Percentiles rank a stretch among this genome's conserved stretches.
Conservation (phyloP, 2,329 filamentous ascomycete species). For the Phymatotrichopsis omnivora region DNA sequence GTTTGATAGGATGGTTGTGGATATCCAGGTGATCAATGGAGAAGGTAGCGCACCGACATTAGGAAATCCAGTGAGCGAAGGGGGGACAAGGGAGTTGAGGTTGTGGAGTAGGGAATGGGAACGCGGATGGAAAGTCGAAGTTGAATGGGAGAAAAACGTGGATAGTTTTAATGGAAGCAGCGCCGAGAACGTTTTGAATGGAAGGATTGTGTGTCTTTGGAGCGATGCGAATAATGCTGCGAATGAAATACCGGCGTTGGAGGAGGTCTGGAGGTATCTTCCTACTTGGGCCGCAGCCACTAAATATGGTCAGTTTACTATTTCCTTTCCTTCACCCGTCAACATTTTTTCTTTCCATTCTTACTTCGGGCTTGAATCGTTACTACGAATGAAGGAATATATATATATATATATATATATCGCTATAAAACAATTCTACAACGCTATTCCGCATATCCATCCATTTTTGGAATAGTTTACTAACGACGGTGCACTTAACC, state of each 20-base stretch:
- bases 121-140: conserved; percentile 63
- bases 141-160: conserved; percentile 48
- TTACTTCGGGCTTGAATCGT: no score
- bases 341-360: not conserved
- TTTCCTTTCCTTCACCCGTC: conserved; percentile 10
- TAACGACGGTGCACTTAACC: no score
- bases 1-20: conserved; percentile 48
- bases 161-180: conserved; percentile 22
- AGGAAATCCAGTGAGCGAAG: conserved; percentile 42
- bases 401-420: no score
- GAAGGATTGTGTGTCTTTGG: conserved; percentile 71
- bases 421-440: no score
- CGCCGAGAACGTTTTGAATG: conserved; percentile 40
- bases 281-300: conserved; percentile 71
- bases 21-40: conserved; percentile 55
- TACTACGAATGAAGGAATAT: no score
- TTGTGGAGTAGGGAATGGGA: conserved; percentile 78
- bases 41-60: conserved; percentile 34
- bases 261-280: conserved; percentile 65
- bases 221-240: conserved; percentile 62
- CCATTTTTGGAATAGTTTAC: no score
- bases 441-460: no score
- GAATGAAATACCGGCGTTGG: conserved; percentile 68
- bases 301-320: conserved; percentile 52
- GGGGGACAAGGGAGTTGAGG: conserved; percentile 57